Conservation (phyloP, 2,329 filamentous ascomycete genomes). For the Colletotrichum echinochloae region DNA sequence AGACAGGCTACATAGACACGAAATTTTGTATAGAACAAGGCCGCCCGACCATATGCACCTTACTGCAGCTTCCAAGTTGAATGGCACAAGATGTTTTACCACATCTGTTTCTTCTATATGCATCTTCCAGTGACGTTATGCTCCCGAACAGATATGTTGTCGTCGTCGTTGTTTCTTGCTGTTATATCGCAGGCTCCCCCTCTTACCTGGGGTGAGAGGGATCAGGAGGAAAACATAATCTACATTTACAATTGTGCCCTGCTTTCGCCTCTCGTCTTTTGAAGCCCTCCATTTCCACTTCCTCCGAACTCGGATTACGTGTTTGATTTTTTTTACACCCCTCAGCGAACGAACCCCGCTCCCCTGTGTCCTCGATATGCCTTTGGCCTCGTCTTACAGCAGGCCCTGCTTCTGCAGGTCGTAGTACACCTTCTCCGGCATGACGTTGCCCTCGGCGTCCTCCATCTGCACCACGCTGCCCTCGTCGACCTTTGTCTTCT, state of each 20-base stretch:
- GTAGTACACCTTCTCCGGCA: conserved; percentile 98
- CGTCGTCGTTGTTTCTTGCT: background rate
- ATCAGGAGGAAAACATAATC: background rate
- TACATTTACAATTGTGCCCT: background rate
- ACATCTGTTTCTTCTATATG: background rate
- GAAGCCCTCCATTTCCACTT: no score
- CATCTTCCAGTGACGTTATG: background rate
- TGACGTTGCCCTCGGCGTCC: conserved; percentile 96
- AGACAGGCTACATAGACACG: conserved; percentile 29
- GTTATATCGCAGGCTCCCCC: background rate
- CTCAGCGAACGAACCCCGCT: background rate
- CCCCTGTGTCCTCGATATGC: no score
- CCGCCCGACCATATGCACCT: background rate
- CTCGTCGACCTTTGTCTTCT: conserved; percentile 78
- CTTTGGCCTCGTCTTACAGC: conserved; percentile 59
- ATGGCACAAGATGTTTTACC: background rate
- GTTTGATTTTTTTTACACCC: background rate
- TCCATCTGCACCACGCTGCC: conserved; percentile 98
- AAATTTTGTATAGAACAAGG: background rate
- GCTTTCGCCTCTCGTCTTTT: background rate
- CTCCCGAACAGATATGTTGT: background rate
- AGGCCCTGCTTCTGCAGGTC: conserved; percentile 94
- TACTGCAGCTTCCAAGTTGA: background rate
- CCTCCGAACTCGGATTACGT: background rate
- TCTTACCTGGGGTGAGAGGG: background rate